phyloP scores from a whole-genome alignment of 495 filamentous ascomycete species.

The Chaetomidium leptoderma region DNA sequence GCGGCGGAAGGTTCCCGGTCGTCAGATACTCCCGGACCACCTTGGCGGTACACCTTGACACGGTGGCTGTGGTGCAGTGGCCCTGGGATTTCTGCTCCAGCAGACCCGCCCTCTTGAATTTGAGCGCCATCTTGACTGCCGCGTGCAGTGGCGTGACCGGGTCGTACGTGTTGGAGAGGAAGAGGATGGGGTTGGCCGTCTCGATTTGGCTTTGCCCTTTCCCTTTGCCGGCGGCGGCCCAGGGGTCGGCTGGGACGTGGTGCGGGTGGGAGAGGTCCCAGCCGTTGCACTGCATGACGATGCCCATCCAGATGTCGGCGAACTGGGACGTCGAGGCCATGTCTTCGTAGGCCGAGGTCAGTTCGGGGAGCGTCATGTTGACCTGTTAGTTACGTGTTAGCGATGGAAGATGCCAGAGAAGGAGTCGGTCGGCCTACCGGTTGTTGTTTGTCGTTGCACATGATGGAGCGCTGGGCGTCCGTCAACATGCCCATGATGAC shows the following conservation, averaged over 20 bases:
- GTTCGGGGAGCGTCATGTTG: conserved; percentile 36
- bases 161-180: conserved; percentile 56
- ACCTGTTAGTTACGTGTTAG: conserved; percentile 23
- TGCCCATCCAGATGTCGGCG: conserved; percentile 42
- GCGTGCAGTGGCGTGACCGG: conserved; percentile 55
- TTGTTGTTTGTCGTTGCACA: conserved; percentile 45
- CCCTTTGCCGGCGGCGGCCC: too few relatives aligned
- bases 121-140: conserved; percentile 50
- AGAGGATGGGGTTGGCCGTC: conserved; percentile 56
- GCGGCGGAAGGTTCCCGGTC: conserved; percentile 39
- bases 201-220: conserved; percentile 35
- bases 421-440: conserved; percentile 23
- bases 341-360: conserved; percentile 34
- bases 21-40: conserved; percentile 39
- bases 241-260: neutral
- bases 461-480: conserved; percentile 41
- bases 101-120: conserved; percentile 44
- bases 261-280: conserved; percentile 33
- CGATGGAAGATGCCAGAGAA: neutral
- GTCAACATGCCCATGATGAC: conserved; percentile 42
- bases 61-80: conserved; percentile 40
- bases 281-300: conserved; percentile 43
- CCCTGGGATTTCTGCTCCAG: conserved; percentile 44
- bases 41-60: conserved; percentile 38
- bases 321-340: conserved; percentile 39